Percentiles rank a stretch among this genome's conserved stretches.
These are phyloP conservation scores for Beauveria bassiana DNA, from an alignment of 2,329 filamentous ascomycete species.

Conservation along the genomic window DNA sequence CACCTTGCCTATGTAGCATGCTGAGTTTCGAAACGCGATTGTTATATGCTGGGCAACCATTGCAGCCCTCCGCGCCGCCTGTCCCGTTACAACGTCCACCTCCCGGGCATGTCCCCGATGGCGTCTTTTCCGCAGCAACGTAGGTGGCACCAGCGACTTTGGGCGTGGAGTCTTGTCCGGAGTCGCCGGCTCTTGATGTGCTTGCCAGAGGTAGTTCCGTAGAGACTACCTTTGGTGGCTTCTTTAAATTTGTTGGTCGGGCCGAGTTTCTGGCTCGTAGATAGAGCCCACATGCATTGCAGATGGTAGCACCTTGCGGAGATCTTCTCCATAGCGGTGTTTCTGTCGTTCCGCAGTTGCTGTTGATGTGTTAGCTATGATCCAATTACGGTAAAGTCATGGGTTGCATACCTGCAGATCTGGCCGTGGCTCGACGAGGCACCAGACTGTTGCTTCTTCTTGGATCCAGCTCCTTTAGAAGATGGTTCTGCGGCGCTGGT, in stretches of 20 bases:
- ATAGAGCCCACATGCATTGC: constrained; percentile 95
- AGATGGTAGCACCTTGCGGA: constrained; percentile 88
- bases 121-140: constrained; percentile 66
- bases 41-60: constrained; percentile 94
- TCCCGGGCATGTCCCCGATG: constrained; percentile 85
- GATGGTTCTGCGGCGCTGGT: constrained; percentile 18
- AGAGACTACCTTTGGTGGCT: constrained; percentile 49
- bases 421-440: constrained; percentile 8
- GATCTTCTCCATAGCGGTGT: constrained; percentile 94
- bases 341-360: constrained; percentile 89
- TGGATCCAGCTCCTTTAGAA: background rate
- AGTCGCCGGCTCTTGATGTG: constrained; percentile 29
- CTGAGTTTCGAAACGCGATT: constrained; percentile 86
- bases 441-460: constrained; percentile 10
- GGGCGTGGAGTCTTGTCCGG: constrained; percentile 32
- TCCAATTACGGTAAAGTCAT: background rate
- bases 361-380: constrained; percentile 28
- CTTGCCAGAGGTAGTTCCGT: constrained; percentile 35
- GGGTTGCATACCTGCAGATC: constrained; percentile 8
- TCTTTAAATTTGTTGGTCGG: constrained; percentile 83
- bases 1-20: constrained; percentile 41
- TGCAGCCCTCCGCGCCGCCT: constrained; percentile 88
- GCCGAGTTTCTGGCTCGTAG: constrained; percentile 87
- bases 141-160: constrained; percentile 55
- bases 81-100: constrained; percentile 95